Evolutionary conservation across 352 stramenopile genomes (phyloP).

Genomic region (Pythium scleroteichum): DNA sequence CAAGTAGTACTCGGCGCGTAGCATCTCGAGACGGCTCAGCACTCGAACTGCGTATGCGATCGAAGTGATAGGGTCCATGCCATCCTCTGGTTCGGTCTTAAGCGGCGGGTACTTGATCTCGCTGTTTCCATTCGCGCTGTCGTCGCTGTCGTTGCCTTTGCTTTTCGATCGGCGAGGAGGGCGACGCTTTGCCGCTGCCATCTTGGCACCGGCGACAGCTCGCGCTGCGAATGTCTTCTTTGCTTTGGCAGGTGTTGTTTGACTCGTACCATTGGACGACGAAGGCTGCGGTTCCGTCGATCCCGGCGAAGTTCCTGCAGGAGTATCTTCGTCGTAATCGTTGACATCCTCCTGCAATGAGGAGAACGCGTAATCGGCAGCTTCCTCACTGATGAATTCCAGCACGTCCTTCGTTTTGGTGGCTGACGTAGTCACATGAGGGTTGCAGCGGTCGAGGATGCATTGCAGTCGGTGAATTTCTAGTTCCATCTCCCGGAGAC

Average conservation of each 20-base stretch:
- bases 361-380: constrained; percentile 49
- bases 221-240: constrained; percentile 48
- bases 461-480: constrained; percentile 68
- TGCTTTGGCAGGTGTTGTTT: constrained; percentile 7
- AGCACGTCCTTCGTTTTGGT: constrained; percentile 29
- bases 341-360: constrained; percentile 46
- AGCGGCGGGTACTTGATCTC: constrained; percentile 69
- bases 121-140: constrained; percentile 24
- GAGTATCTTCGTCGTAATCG: constrained; percentile 35
- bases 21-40: constrained; percentile 70
- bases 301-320: neutral
- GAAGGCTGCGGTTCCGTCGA: constrained; percentile 1
- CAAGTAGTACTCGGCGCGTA: constrained; percentile 78
- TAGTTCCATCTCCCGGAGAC: constrained; percentile 81
- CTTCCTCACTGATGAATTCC: constrained; percentile 51
- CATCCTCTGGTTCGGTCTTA: constrained; percentile 64
- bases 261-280: constrained; percentile 26
- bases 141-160: constrained; percentile 46
- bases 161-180: constrained; percentile 29
- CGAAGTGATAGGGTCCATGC: constrained; percentile 49
- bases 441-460: constrained; percentile 65
- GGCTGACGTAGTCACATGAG: constrained; percentile 25
- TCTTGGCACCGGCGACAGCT: constrained; percentile 49
- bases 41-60: constrained; percentile 62
- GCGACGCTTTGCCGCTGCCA: constrained; percentile 49